Percentiles rank a stretch among this genome's conserved stretches.
phyloP scores from a whole-genome alignment of 257 asterid species.

The Leonotis leonurus region DNA sequence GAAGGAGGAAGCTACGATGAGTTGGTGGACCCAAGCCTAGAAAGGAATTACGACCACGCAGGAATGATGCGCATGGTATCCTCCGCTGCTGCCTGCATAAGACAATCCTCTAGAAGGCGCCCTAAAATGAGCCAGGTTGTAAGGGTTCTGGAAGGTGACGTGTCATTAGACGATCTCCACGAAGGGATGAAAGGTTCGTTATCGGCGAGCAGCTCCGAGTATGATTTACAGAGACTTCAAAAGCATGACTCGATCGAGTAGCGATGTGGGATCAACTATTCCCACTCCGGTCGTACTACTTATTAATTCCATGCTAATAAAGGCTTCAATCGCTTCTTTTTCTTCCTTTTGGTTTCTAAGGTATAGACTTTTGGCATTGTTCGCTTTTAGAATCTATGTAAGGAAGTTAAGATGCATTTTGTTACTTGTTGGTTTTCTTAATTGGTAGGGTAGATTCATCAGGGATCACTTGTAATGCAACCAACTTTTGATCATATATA shows the following conservation, averaged over 20 bases:
- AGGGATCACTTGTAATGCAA: background rate
- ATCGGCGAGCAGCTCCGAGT: slow-evolving; percentile 31
- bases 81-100: slow-evolving; percentile 50
- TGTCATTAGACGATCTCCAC: slow-evolving; percentile 47
- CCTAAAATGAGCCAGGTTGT: slow-evolving; percentile 84
- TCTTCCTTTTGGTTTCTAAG: background rate
- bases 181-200: slow-evolving; percentile 25
- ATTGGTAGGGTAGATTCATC: background rate
- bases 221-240: slow-evolving; percentile 18
- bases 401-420: background rate
- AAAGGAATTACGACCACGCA: slow-evolving; percentile 38
- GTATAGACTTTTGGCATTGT: background rate
- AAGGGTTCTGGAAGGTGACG: slow-evolving; percentile 82
- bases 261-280: background rate
- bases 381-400: no score
- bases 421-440: background rate
- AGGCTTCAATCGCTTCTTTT: background rate
- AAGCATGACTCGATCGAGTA: background rate
- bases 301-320: background rate
- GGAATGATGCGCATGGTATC: slow-evolving; percentile 66
- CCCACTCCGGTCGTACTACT: no score
- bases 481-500: no score
- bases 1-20: slow-evolving; percentile 55
- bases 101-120: slow-evolving; percentile 69
- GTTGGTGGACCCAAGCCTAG: slow-evolving; percentile 55